Percentiles rank a stretch among this genome's conserved stretches.
phyloP scores from a whole-genome alignment of 2,329 filamentous ascomycete species.

The Colletotrichum plurivorum region DNA sequence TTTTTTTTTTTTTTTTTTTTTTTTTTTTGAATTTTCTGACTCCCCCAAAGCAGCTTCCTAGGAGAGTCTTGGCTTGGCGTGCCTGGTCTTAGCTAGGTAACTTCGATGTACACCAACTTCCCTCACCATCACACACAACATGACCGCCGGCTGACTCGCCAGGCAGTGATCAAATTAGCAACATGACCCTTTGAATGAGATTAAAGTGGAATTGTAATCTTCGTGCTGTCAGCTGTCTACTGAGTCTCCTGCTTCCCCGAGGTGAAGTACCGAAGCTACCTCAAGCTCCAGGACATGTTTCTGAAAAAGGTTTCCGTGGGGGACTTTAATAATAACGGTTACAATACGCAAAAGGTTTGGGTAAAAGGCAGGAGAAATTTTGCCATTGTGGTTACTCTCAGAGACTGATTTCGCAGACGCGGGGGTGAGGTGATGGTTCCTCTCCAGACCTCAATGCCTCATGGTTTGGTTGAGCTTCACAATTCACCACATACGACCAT shows the following conservation, averaged over 20 bases:
- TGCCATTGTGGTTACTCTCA: conserved; percentile 4
- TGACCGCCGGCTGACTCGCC: conserved; percentile 11
- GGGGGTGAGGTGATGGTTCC: neutral
- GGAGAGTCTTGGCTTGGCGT: too few species aligned
- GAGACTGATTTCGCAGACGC: neutral
- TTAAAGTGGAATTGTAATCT: conserved; percentile 57
- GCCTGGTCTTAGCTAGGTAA: too few species aligned
- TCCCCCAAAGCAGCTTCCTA: too few species aligned
- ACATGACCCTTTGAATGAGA: conserved; percentile 45
- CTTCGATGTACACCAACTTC: conserved; percentile 14
- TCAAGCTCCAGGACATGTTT: conserved; percentile 44
- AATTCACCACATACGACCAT: too few species aligned
- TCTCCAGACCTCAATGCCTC: too few species aligned
- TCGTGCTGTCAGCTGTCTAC: conserved; percentile 45
- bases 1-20: too few species aligned
- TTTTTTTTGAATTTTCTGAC: too few species aligned
- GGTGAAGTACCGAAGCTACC: conserved; percentile 43
- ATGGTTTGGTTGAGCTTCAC: too few species aligned
- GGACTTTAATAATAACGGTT: conserved; percentile 14
- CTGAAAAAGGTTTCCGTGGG: conserved; percentile 16
- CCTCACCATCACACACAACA: conserved; percentile 33
- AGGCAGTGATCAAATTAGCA: neutral
- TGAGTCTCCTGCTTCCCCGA: conserved; percentile 53
- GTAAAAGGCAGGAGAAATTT: neutral
- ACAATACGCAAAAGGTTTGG: too few species aligned